A percentile compares a stretch with the other conserved stretches of the same genome.
Conservation (phyloP, 257 asterid genomes). For the Scutellaria barbata region DNA sequence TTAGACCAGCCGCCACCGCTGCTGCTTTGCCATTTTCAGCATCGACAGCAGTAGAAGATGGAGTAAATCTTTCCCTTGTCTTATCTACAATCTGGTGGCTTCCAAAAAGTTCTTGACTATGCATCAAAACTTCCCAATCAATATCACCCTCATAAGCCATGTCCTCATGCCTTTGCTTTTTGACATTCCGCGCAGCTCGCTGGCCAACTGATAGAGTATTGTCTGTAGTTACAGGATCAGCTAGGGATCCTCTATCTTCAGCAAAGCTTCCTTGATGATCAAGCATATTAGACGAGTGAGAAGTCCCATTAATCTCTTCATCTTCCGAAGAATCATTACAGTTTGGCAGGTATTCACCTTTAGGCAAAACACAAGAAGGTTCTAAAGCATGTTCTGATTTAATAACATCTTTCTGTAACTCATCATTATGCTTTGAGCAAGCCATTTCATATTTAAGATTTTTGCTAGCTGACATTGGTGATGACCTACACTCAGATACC, state of each 20-base stretch:
- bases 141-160: conserved; percentile 99
- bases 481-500: conserved; percentile 44
- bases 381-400: conserved; percentile 41
- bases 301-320: conserved; percentile 58
- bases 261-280: conserved; percentile 53
- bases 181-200: conserved; percentile 72
- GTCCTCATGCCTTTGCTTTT: conserved; percentile 84
- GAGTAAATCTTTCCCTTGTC: conserved; percentile 55
- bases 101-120: conserved; percentile 68
- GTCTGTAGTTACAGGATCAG: conserved; percentile 58
- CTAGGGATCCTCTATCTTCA: conserved; percentile 52
- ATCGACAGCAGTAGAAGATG: conserved; percentile 47
- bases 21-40: conserved; percentile 80
- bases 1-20: conserved; percentile 85
- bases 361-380: conserved; percentile 42
- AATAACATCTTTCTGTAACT: conserved; percentile 32
- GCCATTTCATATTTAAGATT: conserved; percentile 43
- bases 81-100: conserved; percentile 59
- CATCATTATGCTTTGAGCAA: conserved; percentile 46
- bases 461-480: conserved; percentile 44
- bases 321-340: conserved; percentile 49
- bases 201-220: conserved; percentile 51
- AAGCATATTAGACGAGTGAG: conserved; percentile 50
- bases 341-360: conserved; percentile 47
- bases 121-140: conserved; percentile 87